Evolutionary conservation across 768 basidiomycete species (phyloP).

Genomic region (Kwoniella sp.): DNA sequence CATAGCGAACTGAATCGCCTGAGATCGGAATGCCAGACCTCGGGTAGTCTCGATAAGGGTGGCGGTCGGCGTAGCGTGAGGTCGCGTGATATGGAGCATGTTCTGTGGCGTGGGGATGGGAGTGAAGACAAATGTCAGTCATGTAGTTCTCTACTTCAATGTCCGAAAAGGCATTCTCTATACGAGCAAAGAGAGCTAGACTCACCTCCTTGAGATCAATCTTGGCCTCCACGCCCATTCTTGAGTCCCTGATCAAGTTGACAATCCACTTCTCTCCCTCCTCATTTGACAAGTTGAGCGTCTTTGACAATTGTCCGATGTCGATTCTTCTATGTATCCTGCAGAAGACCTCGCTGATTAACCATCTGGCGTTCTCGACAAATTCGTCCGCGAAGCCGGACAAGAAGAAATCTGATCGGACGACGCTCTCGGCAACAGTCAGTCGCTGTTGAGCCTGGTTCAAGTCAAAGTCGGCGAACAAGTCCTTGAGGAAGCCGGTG

Average conservation of each 20-base stretch:
- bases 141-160: no score
- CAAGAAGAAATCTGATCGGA: conserved; percentile 92
- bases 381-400: conserved; percentile 88
- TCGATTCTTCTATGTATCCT: conserved; percentile 78
- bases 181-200: not conserved
- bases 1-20: conserved; percentile 82
- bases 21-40: conserved; percentile 85
- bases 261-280: conserved; percentile 99
- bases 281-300: conserved; percentile 86
- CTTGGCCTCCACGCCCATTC: conserved; percentile 95
- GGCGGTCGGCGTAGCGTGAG: conserved; percentile 86
- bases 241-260: conserved; percentile 95
- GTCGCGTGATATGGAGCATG: conserved; percentile 91
- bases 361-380: conserved; percentile 91
- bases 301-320: conserved; percentile 79
- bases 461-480: conserved; percentile 95
- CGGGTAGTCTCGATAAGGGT: conserved; percentile 93
- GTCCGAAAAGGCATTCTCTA: no score
- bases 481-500: conserved; percentile 87
- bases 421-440: conserved; percentile 67
- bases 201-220: conserved; percentile 92
- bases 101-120: conserved; percentile 63
- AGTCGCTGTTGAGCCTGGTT: conserved; percentile 87
- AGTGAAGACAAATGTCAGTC: not conserved
- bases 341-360: conserved; percentile 97